Base-by-base conservation (phyloP, 2,329 filamentous ascomycete species). In the Myriosclerotinia duriaeana region DNA sequence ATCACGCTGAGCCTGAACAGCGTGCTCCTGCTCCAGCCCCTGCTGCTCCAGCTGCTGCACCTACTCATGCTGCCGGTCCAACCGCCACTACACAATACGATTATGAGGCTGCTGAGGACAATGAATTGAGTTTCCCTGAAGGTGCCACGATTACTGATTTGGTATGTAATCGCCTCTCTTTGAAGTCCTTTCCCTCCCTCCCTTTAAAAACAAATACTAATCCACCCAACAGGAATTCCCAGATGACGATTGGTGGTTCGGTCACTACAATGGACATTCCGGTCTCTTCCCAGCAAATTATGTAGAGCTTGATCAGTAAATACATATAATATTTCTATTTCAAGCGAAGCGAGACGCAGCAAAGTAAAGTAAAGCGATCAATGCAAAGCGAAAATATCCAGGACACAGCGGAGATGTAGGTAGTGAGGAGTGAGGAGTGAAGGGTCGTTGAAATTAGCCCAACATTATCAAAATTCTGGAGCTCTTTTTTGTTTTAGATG, bases 201-300 rank as follows among this genome's bases (percentile, higher is more conserved):
- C 30, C 2, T 14, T 63, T 6, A 34, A 53, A 15, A n/a, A 63
- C 2, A 2, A 14, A 50, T 55, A 40, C 69, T 72, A 71, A 72
- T 50, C 48, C 36, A 38, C 46, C n/a, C 38, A 53, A 26, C 72
- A 90, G 88, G 92, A 97, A 81, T 98, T 98, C 79, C 95, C 95
- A 2, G 95, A 98, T 74, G 94, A 98, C 71, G 95, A 99, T 77
- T 99, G 95, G 95, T 99, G 95, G 95, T 90, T 94, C 42, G 59
- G 59, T 74, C 87, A 91, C 74, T 96, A 90, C 78, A 84, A 88
- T 36, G 93, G 93, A 61, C 85, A 89, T 67, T 85, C 85, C 40
- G 95, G 95, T 69, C 84, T 99, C 55, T 99, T 99, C 86, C 88
- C 88, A 15, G 84, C 87, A 75, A 89, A 90, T 77, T 90, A 90